Conservation (phyloP, 1,284 basidiomycete genomes). For the Cerioporus squamosus region DNA sequence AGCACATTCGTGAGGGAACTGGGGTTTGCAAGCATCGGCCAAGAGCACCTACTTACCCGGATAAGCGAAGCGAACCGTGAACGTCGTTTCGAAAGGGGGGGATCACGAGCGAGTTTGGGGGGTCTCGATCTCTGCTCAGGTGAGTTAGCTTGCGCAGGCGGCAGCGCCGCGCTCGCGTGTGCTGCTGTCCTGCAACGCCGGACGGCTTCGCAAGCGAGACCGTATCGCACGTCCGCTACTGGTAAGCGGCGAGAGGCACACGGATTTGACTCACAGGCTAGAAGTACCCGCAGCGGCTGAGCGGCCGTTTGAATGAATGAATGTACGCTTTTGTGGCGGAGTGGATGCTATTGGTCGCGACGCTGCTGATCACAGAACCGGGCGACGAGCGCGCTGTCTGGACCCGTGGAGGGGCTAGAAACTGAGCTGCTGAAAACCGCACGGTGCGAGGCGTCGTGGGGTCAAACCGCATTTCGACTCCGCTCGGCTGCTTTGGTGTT, state of each 20-base stretch:
- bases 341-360: background rate
- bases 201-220: background rate
- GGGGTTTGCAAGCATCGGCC: background rate
- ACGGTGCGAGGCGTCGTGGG: background rate
- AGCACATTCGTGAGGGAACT: background rate
- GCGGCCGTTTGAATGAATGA: background rate
- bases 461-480: background rate
- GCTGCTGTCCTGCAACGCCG: background rate
- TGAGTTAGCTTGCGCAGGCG: background rate
- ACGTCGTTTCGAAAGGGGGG: background rate
- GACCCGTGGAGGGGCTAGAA: background rate
- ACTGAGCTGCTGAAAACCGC: too few relatives aligned
- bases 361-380: background rate
- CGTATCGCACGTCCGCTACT: background rate
- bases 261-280: background rate
- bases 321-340: background rate
- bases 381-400: background rate
- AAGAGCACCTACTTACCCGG: background rate
- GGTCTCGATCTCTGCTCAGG: slow-evolving; percentile 1
- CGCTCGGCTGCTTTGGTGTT: background rate
- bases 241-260: background rate
- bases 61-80: slow-evolving; percentile 4
- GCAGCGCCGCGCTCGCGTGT: background rate
- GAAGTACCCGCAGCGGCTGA: background rate
- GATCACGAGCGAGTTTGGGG: background rate